Conservation (phyloP, 106 monocot genomes). For the Platanthera zijinensis region DNA sequence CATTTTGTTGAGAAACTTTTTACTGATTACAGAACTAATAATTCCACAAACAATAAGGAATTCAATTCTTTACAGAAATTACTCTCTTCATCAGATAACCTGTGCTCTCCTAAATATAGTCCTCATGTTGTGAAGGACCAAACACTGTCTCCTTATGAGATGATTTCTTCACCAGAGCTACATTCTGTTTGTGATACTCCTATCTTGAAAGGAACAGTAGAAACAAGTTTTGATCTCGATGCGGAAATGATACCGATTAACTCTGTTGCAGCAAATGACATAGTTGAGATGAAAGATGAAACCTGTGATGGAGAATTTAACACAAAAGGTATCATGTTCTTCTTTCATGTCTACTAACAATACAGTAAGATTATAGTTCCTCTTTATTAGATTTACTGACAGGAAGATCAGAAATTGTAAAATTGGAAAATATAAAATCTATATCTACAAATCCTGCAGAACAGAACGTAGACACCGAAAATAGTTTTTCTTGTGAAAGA, state of each 20-base stretch:
- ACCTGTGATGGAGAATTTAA: slow-evolving; percentile 1
- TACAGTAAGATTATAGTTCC: neutral
- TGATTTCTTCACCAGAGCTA: slow-evolving; percentile 3
- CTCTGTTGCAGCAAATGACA: neutral
- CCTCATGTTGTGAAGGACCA: slow-evolving; percentile 19
- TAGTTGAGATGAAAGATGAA: slow-evolving; percentile 7
- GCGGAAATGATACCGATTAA: slow-evolving; percentile 6
- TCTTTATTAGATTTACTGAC: slow-evolving; percentile 4
- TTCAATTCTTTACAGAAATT: slow-evolving; percentile 38
- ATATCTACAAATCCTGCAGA: slow-evolving; percentile 2
- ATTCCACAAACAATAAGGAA: neutral
- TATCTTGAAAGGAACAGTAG: slow-evolving; percentile 4
- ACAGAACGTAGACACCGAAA: neutral
- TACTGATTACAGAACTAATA: slow-evolving; percentile 5
- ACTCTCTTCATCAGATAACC: slow-evolving; percentile 33
- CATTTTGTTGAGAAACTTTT: slow-evolving; percentile 43
- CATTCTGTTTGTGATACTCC: slow-evolving; percentile 19
- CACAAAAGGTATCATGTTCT: slow-evolving; percentile 16
- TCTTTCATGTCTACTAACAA: too few relatives aligned
- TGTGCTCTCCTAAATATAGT: slow-evolving; percentile 24
- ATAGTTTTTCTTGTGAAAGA: slow-evolving; percentile 14
- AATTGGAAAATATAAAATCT: neutral
- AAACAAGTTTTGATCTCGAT: slow-evolving; percentile 1
- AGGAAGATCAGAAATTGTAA: slow-evolving; percentile 16
- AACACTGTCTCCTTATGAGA: slow-evolving; percentile 6